These are phyloP conservation scores for Talaromyces sp. DNA, from an alignment of 2,329 filamentous ascomycete species.

Conservation along the genomic window DNA sequence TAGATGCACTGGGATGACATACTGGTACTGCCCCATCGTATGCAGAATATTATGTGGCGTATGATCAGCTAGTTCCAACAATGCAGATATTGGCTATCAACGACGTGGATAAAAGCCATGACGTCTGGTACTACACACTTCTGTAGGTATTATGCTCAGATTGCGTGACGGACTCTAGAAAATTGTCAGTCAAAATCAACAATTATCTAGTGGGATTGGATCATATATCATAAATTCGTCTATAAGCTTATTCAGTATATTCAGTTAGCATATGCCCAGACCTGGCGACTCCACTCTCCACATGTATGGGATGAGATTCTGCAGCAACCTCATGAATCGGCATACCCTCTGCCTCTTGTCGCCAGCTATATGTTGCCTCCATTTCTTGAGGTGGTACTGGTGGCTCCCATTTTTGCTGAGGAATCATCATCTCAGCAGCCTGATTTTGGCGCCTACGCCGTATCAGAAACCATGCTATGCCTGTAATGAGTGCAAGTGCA, in stretches of 20 bases:
- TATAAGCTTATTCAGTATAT: background rate
- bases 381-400: background rate
- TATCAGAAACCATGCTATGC: background rate
- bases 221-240: background rate
- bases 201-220: background rate
- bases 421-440: background rate
- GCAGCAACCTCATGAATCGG: background rate
- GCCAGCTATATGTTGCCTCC: background rate
- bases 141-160: background rate
- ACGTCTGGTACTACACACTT: background rate
- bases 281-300: background rate
- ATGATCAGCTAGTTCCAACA: background rate
- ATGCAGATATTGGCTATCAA: background rate
- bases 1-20: background rate
- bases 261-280: background rate
- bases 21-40: background rate
- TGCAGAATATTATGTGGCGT: background rate
- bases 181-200: background rate
- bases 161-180: background rate
- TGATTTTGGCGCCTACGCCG: background rate
- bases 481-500: slow-evolving; percentile 2
- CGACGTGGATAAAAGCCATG: background rate
- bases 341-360: background rate
- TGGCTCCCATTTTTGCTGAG: background rate
- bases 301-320: background rate